Conservation (phyloP, 768 basidiomycete species). For the Psilocybe sp. region DNA sequence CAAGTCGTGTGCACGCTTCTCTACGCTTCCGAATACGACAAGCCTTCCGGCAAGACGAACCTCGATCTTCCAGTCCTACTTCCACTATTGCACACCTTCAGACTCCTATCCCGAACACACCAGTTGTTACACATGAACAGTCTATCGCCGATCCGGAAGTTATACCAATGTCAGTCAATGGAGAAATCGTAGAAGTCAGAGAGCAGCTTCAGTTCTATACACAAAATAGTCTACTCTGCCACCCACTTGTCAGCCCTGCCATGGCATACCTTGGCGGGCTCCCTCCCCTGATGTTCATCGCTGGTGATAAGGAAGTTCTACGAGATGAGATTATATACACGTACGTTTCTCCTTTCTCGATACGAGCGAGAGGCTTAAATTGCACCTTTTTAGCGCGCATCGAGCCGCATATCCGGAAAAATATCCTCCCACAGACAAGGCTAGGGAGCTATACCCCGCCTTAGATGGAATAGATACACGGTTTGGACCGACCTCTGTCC, state of each 20-base stretch:
- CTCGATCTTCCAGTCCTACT: constrained; percentile 13
- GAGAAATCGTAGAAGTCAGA: constrained; percentile 51
- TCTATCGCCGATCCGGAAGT: constrained; percentile 40
- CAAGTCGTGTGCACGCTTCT: constrained; percentile 50
- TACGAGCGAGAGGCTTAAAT: background rate
- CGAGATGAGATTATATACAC: constrained; percentile 89
- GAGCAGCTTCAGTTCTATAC: constrained; percentile 86
- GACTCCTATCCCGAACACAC: constrained; percentile 2
- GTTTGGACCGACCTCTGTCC: constrained; percentile 68
- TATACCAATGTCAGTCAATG: constrained; percentile 38
- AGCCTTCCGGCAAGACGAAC: constrained; percentile 37
- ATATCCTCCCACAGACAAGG: constrained; percentile 49
- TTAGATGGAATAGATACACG: constrained; percentile 53
- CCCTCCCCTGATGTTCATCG: constrained; percentile 82
- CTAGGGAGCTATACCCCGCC: constrained; percentile 52
- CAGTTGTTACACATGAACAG: constrained; percentile 18
- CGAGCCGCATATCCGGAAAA: constrained; percentile 83
- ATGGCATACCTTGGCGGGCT: constrained; percentile 86
- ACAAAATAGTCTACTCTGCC: constrained; percentile 69
- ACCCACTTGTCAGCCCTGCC: constrained; percentile 83
- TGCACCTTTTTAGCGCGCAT: constrained; percentile 59
- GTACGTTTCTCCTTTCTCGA: constrained; percentile 37
- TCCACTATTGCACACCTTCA: constrained; percentile 18
- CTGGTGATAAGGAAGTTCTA: constrained; percentile 87
- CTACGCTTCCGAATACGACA: constrained; percentile 63